Evolutionary conservation across 2,329 filamentous ascomycete genomes (phyloP), one percentile per base, ranked within the genome.

Genomic region (Phialemonium atrogriseum): DNA sequence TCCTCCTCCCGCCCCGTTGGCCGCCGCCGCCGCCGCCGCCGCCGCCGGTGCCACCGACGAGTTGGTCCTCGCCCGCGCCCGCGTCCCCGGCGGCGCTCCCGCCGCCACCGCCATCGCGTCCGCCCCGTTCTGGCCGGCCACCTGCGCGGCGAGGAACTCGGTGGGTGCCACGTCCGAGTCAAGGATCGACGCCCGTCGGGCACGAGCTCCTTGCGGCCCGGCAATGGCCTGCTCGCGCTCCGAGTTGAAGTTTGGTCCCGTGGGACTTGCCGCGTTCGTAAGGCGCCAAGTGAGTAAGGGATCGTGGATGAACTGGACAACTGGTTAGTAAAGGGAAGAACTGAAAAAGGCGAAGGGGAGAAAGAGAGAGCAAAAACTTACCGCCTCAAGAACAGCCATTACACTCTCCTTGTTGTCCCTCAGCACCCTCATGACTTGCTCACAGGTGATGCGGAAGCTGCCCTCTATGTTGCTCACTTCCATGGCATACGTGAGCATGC

Each of bases 401-500:
- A 99, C 73, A 24, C 87, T 94, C 63, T 98, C 91, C 61, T 98
- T 98, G 60, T 98, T 98, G 45, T 91, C 87, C 35, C 91, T 72
- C 43, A 99, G 66, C 10, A 99, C 88, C 39, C 91, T 77, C 91
- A 99, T 99, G 30, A 95, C 89, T 47, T 94, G 88, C 60, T 98
- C 93, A 48, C 89, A 98, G 5, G 91, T 96, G 36, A 94, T 96
- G 38, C 93, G 79, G 70, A 94, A 99, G 59, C 86, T 94, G 47
- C 91, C 91, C 59, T 98, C 91, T 44, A 98, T 98, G 53, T 99
- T 99, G 71, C 88, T 95, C 34, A 98, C 91, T 62, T 99, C 91
- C 91, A 99, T 98, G 14, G 93, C 93, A 54, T 95, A 98, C 1
- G 93, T 99, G 60, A 98, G 76, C 91, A 99, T 99, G 45, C 91